phyloP scores from a whole-genome alignment of 495 filamentous ascomycete species.

The Penicillium herquei region DNA sequence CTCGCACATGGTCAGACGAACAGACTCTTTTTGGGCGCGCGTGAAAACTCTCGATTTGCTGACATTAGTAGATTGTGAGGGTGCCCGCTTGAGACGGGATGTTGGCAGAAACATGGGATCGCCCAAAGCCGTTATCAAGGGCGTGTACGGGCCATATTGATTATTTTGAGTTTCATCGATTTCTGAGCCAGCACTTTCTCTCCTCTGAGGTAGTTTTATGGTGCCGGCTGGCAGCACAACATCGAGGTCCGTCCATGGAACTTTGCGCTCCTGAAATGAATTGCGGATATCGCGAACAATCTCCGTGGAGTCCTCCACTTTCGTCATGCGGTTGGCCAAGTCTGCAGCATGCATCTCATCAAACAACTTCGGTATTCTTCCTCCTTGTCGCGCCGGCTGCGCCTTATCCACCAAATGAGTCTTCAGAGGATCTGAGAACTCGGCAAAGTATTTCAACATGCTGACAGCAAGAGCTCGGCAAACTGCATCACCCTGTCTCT shows the following conservation, averaged over 20 bases:
- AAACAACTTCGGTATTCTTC: slow-evolving; percentile 64
- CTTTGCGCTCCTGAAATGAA: slow-evolving; percentile 71
- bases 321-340: slow-evolving; percentile 76
- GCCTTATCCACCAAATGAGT: slow-evolving; percentile 44
- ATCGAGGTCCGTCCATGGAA: slow-evolving; percentile 85
- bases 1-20: slow-evolving; percentile 88
- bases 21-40: slow-evolving; percentile 74
- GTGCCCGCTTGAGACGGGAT: slow-evolving; percentile 78
- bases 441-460: slow-evolving; percentile 87
- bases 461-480: slow-evolving; percentile 87
- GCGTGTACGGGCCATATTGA: slow-evolving; percentile 71
- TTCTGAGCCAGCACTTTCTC: slow-evolving; percentile 41
- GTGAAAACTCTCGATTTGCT: slow-evolving; percentile 71
- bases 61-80: slow-evolving; percentile 78
- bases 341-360: slow-evolving; percentile 91
- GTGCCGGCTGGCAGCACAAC: slow-evolving; percentile 75
- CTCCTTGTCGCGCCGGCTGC: slow-evolving; percentile 30
- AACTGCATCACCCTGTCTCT: slow-evolving; percentile 90
- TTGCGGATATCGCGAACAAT: slow-evolving; percentile 67
- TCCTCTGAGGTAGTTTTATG: slow-evolving; percentile 49
- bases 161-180: slow-evolving; percentile 56
- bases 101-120: slow-evolving; percentile 84
- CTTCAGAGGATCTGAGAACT: slow-evolving; percentile 76
- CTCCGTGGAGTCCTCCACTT: slow-evolving; percentile 69
- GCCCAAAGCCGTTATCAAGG: slow-evolving; percentile 74